A percentile compares a stretch with the other conserved stretches of the same genome.
These are phyloP conservation scores for Ajuga reptans DNA, from an alignment of 305 asterid genomes.

Conservation along the genomic window DNA sequence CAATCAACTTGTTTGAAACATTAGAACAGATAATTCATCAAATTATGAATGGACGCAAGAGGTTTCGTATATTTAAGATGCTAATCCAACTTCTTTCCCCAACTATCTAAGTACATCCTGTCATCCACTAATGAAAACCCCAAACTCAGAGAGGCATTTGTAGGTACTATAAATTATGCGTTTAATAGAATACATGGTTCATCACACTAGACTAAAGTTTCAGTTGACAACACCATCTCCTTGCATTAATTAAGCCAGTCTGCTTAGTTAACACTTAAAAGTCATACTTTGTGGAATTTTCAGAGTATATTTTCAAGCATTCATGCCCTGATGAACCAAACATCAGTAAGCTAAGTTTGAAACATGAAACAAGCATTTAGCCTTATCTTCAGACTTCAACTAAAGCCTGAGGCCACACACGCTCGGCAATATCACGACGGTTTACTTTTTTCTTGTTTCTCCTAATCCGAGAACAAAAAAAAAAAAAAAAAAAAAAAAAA, in stretches of 20 bases:
- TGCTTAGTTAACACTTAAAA: background rate
- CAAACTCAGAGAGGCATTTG: background rate
- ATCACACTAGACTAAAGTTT: background rate
- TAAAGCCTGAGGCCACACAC: background rate
- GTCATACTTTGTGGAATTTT: background rate
- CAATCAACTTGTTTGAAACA: background rate
- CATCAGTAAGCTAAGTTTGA: background rate
- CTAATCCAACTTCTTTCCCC: background rate
- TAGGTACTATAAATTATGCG: background rate
- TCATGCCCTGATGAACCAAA: background rate
- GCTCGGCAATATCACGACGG: too few species aligned
- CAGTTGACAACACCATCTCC: background rate
- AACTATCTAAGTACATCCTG: background rate
- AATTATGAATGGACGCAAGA: background rate
- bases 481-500: too few species aligned
- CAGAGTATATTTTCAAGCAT: background rate
- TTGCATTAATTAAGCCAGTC: background rate
- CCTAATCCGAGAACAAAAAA: too few species aligned
- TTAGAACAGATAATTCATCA: background rate
- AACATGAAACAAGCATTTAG: background rate
- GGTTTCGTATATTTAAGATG: background rate
- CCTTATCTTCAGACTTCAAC: constrained; percentile 14
- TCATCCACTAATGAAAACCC: background rate
- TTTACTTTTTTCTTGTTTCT: too few species aligned
- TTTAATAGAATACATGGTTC: background rate